Base-by-base conservation (phyloP, 176 grass and related monocot species). In the Melocanna baccifera region DNA sequence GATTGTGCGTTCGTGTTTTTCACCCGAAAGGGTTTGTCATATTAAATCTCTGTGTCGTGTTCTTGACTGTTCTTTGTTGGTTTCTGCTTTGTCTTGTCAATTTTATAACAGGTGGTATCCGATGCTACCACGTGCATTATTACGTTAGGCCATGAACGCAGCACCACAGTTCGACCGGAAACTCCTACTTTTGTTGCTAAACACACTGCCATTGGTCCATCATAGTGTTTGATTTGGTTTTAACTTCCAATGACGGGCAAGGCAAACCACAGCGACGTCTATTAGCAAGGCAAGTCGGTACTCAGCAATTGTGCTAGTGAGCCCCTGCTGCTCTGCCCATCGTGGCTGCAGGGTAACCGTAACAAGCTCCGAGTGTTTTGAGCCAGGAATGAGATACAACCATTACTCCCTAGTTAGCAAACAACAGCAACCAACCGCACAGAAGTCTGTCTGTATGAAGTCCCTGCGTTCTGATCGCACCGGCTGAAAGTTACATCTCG, bases 271-370 rank as follows among this genome's bases (percentile, higher is more conserved):
- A 18, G 47, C 71, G 55, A 82, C 65, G 77, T 82, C 43, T 15
- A 8, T 10, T 43, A 47, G 70, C 16, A 10, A 37, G 15, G 19
- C 58, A 39, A 79, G 14, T 50, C 75, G 59, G 55, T 53, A 42
- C 41, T 42, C 9, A 72, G 45, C 7, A 56, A 58, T 69, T 39
- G 48, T 23, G 59, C 37, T 67, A 29, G 43, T 28, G 53, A 41
- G 29, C 12, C 2, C 11, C 81, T 25, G 82, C 12, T 46, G 26
- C 30, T 37, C 9, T 4, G 12, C 34, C 43, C 79, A 9, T 73
- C 79, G 88, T 90, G 88, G 88, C 88, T 56, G 79, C 79, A 57
- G 84, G 58, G 58, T n/a, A 72, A 51, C 73, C 88, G 30, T 83
- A 66, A 78, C 67, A 59, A 22, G 73, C 56, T 74, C 26, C 4